phyloP scores from a whole-genome alignment of 371 early-diverging fungal species.

The Mortierella sp. region DNA sequence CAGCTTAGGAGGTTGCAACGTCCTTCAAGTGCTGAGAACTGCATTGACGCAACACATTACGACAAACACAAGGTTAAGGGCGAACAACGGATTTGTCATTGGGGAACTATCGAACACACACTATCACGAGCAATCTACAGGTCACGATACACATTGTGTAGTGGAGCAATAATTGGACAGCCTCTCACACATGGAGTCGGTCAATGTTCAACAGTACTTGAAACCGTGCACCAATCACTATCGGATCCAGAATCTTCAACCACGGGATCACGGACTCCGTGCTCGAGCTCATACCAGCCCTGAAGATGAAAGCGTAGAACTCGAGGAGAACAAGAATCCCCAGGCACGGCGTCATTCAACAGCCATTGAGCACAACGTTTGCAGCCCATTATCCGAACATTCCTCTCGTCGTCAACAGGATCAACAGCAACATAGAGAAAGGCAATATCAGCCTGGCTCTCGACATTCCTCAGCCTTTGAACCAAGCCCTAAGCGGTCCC shows the following conservation, averaged over 20 bases:
- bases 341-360: not conserved
- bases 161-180: no score
- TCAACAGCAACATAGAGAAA: not conserved
- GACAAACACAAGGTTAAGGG: no score
- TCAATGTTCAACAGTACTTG: no score
- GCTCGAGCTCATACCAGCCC: slow-evolving; percentile 3
- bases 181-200: no score
- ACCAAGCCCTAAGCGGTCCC: slow-evolving; percentile 2
- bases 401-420: not conserved
- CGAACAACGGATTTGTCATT: no score
- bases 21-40: no score
- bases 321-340: slow-evolving; percentile 4
- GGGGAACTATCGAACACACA: no score
- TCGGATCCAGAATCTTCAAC: not conserved
- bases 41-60: no score
- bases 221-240: no score
- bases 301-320: slow-evolving; percentile 1
- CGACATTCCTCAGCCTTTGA: slow-evolving; percentile 2
- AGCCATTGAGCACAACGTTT: not conserved
- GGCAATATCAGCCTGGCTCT: not conserved
- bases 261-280: slow-evolving; percentile 2
- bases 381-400: not conserved
- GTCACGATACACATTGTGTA: no score
- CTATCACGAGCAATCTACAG: no score
- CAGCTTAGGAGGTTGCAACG: no score